These are phyloP conservation scores for Sarocladiaceae sp. DNA, from an alignment of 2,329 filamentous ascomycete species.

Conservation along the genomic window DNA sequence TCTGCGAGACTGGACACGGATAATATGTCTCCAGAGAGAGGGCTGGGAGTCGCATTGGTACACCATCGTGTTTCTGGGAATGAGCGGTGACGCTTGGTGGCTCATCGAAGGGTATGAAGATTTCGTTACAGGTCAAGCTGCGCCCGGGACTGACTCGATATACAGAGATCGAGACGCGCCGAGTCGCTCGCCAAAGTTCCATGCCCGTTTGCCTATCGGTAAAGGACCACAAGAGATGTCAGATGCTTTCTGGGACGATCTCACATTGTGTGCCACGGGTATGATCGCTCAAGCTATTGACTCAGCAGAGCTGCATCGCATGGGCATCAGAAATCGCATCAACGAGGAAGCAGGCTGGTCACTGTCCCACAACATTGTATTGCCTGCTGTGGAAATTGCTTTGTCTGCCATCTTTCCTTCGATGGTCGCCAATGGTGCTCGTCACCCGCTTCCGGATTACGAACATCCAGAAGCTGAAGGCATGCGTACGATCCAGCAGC, in stretches of 20 bases:
- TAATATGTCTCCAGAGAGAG: constrained; percentile 64
- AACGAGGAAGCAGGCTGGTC: constrained; percentile 17
- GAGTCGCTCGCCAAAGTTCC: constrained; percentile 18
- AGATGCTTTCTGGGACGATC: constrained; percentile 46
- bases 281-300: constrained; percentile 49
- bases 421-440: constrained; percentile 21
- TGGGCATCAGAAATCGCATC: constrained; percentile 35
- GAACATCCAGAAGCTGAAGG: neutral
- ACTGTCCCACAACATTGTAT: constrained; percentile 31
- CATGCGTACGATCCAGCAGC: neutral
- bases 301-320: constrained; percentile 40
- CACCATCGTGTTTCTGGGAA: constrained; percentile 64
- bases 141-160: constrained; percentile 14
- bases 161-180: constrained; percentile 22
- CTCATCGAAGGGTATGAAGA: constrained; percentile 58
- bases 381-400: constrained; percentile 46
- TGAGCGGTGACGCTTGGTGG: constrained; percentile 77
- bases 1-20: constrained; percentile 58
- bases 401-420: constrained; percentile 41
- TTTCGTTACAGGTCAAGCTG: neutral
- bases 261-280: constrained; percentile 45
- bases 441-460: neutral
- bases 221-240: constrained; percentile 40
- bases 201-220: constrained; percentile 38
- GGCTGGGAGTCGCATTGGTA: constrained; percentile 74